A percentile compares a stretch with the other conserved stretches of the same genome.
phyloP scores from a whole-genome alignment of 2,329 filamentous ascomycete species.

The Alternaria brassicae region DNA sequence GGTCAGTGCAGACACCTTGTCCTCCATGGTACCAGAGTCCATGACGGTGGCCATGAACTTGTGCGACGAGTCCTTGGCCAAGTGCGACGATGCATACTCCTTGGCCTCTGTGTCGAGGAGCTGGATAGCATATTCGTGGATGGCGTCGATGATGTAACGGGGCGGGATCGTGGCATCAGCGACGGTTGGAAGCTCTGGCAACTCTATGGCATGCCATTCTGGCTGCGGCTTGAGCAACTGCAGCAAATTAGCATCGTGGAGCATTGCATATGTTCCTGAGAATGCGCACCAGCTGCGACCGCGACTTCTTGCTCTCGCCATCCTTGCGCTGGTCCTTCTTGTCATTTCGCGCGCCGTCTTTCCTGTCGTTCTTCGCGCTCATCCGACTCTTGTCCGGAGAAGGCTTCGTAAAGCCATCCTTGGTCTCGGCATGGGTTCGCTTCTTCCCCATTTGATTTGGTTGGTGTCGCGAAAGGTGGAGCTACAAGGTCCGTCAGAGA shows the following conservation, averaged over 20 bases:
- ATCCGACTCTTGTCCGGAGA: conserved; percentile 41
- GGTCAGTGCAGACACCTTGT: conserved; percentile 95
- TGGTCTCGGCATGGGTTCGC: conserved; percentile 51
- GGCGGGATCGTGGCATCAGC: conserved; percentile 58
- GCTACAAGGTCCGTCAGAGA: conserved; percentile 50
- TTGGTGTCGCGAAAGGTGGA: conserved; percentile 33
- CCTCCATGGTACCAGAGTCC: conserved; percentile 92
- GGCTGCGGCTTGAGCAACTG: conserved; percentile 67
- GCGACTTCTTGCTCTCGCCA: conserved; percentile 40
- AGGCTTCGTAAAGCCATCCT: conserved; percentile 51
- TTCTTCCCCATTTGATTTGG: conserved; percentile 51
- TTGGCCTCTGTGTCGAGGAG: conserved; percentile 80
- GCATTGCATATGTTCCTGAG: conserved; percentile 1
- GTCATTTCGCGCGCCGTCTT: conserved; percentile 7
- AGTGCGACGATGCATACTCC: conserved; percentile 73
- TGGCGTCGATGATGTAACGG: conserved; percentile 61
- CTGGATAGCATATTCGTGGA: conserved; percentile 74
- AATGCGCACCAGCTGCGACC: conserved; percentile 41
- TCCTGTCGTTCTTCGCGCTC: conserved; percentile 37
- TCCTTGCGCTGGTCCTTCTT: conserved; percentile 42
- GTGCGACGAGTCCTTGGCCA: conserved; percentile 83
- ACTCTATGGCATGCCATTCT: conserved; percentile 70
- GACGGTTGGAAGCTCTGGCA: conserved; percentile 60
- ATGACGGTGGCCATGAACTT: conserved; percentile 98
- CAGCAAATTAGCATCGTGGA: conserved; percentile 25